Percentiles rank a stretch among this genome's conserved stretches.
phyloP scores from a whole-genome alignment of 495 filamentous ascomycete species.

The Aspergillus saccharolyticus region DNA sequence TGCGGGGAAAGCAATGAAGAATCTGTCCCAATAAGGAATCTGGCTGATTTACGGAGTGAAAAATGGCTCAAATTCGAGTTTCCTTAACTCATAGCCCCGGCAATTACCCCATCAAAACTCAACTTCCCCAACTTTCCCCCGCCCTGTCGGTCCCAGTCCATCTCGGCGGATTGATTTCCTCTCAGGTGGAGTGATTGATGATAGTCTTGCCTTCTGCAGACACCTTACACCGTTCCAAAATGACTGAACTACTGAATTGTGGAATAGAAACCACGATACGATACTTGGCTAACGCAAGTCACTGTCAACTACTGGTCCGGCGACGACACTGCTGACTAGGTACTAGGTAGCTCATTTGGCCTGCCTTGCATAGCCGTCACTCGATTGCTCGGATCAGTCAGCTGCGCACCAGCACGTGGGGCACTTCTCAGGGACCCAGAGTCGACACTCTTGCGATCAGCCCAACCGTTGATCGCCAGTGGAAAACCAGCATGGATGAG shows the following conservation, averaged over 20 bases:
- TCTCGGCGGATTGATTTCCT: background rate
- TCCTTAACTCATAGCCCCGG: background rate
- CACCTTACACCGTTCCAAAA: too few species aligned
- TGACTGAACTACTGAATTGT: too few species aligned
- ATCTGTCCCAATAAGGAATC: conserved; percentile 4
- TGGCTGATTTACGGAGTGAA: too few species aligned
- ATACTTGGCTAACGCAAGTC: too few species aligned
- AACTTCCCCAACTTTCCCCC: conserved; percentile 3
- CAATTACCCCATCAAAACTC: conserved; percentile 19
- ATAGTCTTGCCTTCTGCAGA: too few species aligned
- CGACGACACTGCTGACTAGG: too few species aligned
- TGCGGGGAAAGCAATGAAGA: conserved; percentile 1
- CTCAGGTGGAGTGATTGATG: too few species aligned
- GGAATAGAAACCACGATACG: too few species aligned
- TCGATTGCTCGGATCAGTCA: background rate
- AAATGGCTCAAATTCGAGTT: conserved; percentile 17
- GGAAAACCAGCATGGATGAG: background rate
- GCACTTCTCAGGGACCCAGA: background rate
- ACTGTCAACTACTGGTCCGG: too few species aligned
- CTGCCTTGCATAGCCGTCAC: background rate
- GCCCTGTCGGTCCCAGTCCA: background rate
- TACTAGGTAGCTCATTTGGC: background rate
- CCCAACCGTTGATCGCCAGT: background rate
- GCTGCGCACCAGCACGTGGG: background rate
- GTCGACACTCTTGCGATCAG: too few species aligned